Conservation (phyloP, 176 grass and related monocot species). For the Zizania latifolia region DNA sequence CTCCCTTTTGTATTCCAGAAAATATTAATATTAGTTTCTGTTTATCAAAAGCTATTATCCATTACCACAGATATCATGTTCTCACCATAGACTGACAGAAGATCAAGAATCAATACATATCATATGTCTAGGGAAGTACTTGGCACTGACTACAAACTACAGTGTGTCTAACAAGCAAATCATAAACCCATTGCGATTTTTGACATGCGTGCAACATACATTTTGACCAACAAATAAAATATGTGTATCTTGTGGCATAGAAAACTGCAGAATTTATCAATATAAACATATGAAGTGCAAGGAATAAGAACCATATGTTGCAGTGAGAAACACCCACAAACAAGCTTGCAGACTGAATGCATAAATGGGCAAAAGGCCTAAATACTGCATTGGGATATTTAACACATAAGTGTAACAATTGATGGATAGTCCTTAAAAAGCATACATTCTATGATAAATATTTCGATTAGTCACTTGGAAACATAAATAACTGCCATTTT, state of each 20-base stretch:
- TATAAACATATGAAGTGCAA: constrained; percentile 5
- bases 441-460: neutral
- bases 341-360: neutral
- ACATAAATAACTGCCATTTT: neutral
- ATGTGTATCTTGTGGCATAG: neutral
- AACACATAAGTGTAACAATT: neutral
- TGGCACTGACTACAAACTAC: neutral
- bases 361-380: neutral
- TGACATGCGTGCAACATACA: neutral
- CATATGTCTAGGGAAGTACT: neutral
- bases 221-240: neutral
- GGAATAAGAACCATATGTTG: neutral
- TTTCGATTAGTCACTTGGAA: neutral
- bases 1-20: constrained; percentile 5
- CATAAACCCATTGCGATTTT: neutral
- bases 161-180: neutral
- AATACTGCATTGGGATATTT: neutral
- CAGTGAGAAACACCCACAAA: neutral
- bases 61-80: neutral
- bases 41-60: neutral
- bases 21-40: neutral
- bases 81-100: neutral
- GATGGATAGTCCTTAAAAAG: neutral
- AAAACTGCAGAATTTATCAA: neutral
- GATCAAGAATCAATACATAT: constrained; percentile 6